A percentile compares a stretch with the other conserved stretches of the same genome.
These are phyloP conservation scores for Epithemia pelagica DNA, from an alignment of 108 stramenopile genomes.

Conservation along the genomic window DNA sequence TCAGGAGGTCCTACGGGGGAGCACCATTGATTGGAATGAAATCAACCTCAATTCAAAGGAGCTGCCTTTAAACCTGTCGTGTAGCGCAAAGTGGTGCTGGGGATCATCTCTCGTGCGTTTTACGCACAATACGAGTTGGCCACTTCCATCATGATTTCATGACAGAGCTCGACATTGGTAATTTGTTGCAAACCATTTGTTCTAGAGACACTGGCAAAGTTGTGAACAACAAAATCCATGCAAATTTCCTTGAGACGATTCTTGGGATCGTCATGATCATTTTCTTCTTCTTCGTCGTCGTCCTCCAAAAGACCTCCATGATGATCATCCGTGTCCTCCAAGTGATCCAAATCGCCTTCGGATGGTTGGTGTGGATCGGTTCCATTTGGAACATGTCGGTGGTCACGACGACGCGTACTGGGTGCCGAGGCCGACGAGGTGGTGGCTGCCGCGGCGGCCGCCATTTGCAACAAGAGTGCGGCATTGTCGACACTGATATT, in stretches of 20 bases:
- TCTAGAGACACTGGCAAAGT: neutral
- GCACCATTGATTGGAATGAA: too few relatives aligned
- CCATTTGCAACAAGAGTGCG: neutral
- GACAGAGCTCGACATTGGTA: neutral
- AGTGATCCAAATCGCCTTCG: neutral
- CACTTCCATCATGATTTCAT: neutral
- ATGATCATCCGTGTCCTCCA: neutral
- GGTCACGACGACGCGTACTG: neutral
- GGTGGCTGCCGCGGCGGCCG: neutral
- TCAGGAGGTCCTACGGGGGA: too few relatives aligned
- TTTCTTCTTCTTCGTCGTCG: neutral
- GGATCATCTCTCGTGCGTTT: too few relatives aligned
- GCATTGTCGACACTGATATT: neutral
- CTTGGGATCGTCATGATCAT: neutral
- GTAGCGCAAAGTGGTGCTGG: too few relatives aligned
- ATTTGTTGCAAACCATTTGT: neutral
- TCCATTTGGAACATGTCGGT: neutral
- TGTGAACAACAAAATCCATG: neutral
- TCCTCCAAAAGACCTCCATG: neutral
- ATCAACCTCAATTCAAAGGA: too few relatives aligned
- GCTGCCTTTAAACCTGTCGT: too few relatives aligned
- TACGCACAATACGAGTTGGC: neutral
- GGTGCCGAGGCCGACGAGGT: neutral
- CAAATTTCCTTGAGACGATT: neutral
- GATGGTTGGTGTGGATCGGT: too few relatives aligned